Evolutionary conservation across 2,329 filamentous ascomycete genomes (phyloP).

Genomic region (Zasmidium angulare): DNA sequence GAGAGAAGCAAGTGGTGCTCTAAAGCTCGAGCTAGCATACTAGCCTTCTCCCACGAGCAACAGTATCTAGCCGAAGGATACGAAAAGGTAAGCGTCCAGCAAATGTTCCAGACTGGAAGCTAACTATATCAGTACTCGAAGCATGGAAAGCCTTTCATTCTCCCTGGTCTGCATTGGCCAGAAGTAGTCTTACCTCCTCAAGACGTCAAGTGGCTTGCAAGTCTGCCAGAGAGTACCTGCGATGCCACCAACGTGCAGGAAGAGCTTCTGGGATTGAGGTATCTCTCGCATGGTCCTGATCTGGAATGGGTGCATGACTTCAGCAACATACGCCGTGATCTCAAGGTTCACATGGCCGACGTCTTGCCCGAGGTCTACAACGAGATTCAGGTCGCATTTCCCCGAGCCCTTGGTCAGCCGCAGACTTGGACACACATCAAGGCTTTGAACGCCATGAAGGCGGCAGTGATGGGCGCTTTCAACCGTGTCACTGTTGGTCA

Average conservation of each 20-base stretch:
- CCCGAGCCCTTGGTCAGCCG: not conserved
- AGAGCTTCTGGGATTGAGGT: conserved; percentile 12
- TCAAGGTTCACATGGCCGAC: conserved; percentile 15
- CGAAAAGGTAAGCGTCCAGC: not conserved
- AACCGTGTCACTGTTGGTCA: conserved; percentile 19
- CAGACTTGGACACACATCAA: conserved; percentile 7
- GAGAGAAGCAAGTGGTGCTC: conserved; percentile 5
- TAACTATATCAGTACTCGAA: not conserved
- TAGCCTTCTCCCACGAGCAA: not conserved
- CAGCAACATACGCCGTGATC: conserved; percentile 13
- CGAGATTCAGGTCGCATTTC: conserved; percentile 4
- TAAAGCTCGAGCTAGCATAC: conserved; percentile 7
- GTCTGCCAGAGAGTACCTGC: conserved; percentile 11
- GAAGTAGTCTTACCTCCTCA: conserved; percentile 18
- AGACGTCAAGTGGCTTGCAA: conserved; percentile 9
- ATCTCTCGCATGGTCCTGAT: conserved; percentile 11
- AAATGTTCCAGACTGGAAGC: not conserved
- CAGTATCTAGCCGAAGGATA: conserved; percentile 7
- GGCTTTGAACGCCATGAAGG: conserved; percentile 5
- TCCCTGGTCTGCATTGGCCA: conserved; percentile 12
- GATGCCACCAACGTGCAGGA: conserved; percentile 7
- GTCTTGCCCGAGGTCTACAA: conserved; percentile 14
- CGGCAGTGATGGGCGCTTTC: conserved; percentile 14
- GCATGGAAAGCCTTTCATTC: conserved; percentile 8
- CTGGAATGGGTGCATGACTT: conserved; percentile 14